Conservation (phyloP, 768 basidiomycete genomes). For the Tylopilus felleus region DNA sequence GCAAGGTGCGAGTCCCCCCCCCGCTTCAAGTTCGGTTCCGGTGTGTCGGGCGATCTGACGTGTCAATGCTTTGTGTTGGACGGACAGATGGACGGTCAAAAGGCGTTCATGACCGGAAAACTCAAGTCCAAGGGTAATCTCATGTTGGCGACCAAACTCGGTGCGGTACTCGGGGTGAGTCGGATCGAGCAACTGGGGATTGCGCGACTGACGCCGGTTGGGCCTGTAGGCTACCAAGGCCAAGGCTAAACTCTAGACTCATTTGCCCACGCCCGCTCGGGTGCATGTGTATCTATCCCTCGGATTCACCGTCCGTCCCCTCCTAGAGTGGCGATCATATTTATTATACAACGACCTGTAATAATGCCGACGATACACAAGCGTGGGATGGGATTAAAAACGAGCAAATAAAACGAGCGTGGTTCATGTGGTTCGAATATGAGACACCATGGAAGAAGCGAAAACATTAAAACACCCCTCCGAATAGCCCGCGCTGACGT, state of each 20-base stretch:
- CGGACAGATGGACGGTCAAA: conserved; percentile 78
- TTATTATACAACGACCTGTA: conserved; percentile 13
- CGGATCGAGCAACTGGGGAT: neutral
- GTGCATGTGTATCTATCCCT: neutral
- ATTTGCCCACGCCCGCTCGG: neutral
- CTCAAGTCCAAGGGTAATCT: conserved; percentile 91
- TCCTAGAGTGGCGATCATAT: conserved; percentile 16
- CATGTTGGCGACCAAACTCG: conserved; percentile 92
- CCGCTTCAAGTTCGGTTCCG: neutral
- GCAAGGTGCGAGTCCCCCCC: conserved; percentile 52
- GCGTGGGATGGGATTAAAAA: neutral
- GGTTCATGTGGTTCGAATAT: conserved; percentile 1
- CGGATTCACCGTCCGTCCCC: neutral
- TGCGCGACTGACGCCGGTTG: neutral
- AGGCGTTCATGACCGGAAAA: conserved; percentile 94
- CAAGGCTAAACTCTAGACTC: conserved; percentile 42
- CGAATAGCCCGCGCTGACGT: conserved; percentile 76
- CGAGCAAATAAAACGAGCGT: conserved; percentile 12
- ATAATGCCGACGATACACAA: neutral
- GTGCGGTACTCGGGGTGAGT: conserved; percentile 71
- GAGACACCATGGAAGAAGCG: neutral
- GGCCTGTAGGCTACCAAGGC: conserved; percentile 28
- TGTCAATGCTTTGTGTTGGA: too few relatives aligned
- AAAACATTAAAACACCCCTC: conserved; percentile 60
- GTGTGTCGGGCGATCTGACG: too few relatives aligned